A percentile compares a stretch with the other conserved stretches of the same genome.
These are phyloP conservation scores for Malus orientalis DNA, from an alignment of 306 rosid genomes.

Conservation along the genomic window DNA sequence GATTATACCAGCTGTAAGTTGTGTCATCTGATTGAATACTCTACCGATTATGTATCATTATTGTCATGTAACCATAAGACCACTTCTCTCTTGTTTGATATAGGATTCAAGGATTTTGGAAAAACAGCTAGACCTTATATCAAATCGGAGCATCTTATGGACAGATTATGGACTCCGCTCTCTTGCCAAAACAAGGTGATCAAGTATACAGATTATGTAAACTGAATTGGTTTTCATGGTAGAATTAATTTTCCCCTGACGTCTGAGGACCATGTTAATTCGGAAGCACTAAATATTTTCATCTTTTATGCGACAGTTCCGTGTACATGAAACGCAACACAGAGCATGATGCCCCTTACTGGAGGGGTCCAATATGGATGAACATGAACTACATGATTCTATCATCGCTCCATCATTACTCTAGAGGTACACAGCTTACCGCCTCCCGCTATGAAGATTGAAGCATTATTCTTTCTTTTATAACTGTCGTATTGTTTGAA, in stretches of 20 bases:
- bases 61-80: background rate
- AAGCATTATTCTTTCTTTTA: background rate
- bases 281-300: background rate
- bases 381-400: conserved; percentile 74
- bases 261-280: conserved; percentile 16
- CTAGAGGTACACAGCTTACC: conserved; percentile 47
- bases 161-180: conserved; percentile 91
- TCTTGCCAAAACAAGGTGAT: conserved; percentile 79
- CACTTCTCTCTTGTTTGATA: background rate
- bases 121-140: conserved; percentile 81
- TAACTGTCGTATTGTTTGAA: conserved; percentile 4
- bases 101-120: conserved; percentile 81
- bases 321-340: conserved; percentile 87
- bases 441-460: background rate
- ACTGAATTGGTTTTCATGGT: background rate
- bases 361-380: conserved; percentile 95
- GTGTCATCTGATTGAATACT: conserved; percentile 1
- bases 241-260: background rate
- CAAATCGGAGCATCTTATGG: conserved; percentile 71
- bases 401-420: conserved; percentile 81
- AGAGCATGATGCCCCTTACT: conserved; percentile 90
- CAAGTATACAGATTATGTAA: background rate
- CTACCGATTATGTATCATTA: background rate
- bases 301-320: conserved; percentile 35
- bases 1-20: conserved; percentile 82